Evolutionary conservation across 2,329 filamentous ascomycete genomes (phyloP), one percentile per base, ranked within the genome.

Genomic region (Trichophyton benhamiae): DNA sequence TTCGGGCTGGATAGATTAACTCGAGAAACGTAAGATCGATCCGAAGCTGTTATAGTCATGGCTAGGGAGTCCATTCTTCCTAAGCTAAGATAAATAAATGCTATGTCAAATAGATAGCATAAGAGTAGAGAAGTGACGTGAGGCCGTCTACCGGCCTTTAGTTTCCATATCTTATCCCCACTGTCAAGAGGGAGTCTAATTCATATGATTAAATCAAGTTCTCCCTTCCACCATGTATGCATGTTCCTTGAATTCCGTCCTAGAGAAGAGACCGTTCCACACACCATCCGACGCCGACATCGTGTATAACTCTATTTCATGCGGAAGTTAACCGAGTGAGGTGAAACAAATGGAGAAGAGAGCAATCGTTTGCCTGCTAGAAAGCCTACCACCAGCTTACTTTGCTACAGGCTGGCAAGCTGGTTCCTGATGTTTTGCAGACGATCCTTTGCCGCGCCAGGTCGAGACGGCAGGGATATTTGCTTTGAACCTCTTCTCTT

Each of bases 401-500:
- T 58, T 58, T 15, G 8, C 27, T 42, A 36, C 55, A 25, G 17
- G 9, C 17, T 38, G 20, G 25, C 17, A 49, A 48, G 41, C 60
- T 33, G 65, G 63, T 13, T 72, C 71, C 71, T 94, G 88, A 72
- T 96, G 91, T 71, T 92, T 92, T 25, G 92, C 92, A 27, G 89
- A 89, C 68, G 86, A 92, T 13, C 94, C 94, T 78, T 97, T 96
- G 65, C 88, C 91, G 69, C 94, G 82, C 88, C 91, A 99, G 20
- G 94, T 99, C 74, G 89, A 95, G 59, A 99, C 94, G 2, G 94
- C 94, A 3, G 91, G 89, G 66, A 99, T 96, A 71, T 95, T 88
- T 6, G 92, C 92, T 72, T 88, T 87, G 70, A 90, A 88, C 52
- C 90, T 83, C 73, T 94, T 84, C 72, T 97, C 90, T 63, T 95